Percentiles rank a stretch among this genome's conserved stretches.
These are phyloP conservation scores for Endoconidiophora laricicola DNA, from an alignment of 2,329 filamentous ascomycete species.

Conservation along the genomic window DNA sequence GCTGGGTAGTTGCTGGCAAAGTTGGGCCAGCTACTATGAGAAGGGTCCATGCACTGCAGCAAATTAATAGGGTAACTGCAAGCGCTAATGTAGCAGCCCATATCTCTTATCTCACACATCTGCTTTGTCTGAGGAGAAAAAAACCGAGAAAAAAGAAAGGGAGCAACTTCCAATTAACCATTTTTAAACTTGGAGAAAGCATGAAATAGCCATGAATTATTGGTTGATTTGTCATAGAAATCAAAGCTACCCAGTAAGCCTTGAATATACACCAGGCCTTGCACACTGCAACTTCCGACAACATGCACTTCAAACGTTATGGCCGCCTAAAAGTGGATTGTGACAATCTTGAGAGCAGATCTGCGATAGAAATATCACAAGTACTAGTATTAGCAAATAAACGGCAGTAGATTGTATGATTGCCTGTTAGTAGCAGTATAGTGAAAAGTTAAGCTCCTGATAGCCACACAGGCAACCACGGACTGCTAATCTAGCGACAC, in stretches of 20 bases:
- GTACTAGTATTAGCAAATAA: no score
- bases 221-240: neutral
- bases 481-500: no score
- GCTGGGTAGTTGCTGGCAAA: neutral
- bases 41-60: neutral
- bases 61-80: conserved; percentile 2
- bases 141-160: neutral
- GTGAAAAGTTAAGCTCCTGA: no score
- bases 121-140: neutral
- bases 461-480: no score
- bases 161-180: neutral
- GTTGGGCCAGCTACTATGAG: neutral
- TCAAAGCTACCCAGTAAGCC: neutral
- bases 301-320: no score
- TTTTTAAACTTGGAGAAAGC: neutral
- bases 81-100: neutral
- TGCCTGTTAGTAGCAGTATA: no score
- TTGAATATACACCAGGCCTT: neutral
- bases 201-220: neutral
- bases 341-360: no score
- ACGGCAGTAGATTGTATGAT: no score
- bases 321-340: no score
- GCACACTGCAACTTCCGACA: no score
- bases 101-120: neutral
- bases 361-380: no score